Base-by-base conservation (phyloP, 129 eudicot species). In the Escallonia herrerae region DNA sequence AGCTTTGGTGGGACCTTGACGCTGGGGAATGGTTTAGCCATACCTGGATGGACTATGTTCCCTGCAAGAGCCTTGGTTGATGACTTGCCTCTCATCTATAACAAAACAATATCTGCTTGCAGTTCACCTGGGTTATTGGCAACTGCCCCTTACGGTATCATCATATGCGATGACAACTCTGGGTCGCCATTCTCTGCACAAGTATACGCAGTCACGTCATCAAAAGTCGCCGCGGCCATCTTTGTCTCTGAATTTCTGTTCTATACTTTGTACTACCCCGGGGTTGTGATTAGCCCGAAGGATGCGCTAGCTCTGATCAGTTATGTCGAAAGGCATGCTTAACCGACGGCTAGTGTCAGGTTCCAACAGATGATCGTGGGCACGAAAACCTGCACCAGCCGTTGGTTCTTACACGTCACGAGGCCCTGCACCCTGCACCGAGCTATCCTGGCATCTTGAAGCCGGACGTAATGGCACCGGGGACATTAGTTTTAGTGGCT, bases 401-500 rank as follows among this genome's bases (percentile, higher is more conserved):
- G 45, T 68, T 9, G 62, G 73, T 4, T 42, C 10, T 3, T 74
- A 44, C 63, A 33, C 73, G 8, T 74, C 79, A 33, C 50, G 79
- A 43, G 79, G 79, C 14, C 79, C 73, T 4, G 33, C 73, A 8
- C 14, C 79, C 73, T 4, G 33, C 73, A 8, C 46, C 7, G n/a
- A 60, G 68, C 73, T 74, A 33, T 13, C 63, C 58, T 5, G 68
- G 63, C 2, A 63, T 74, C 43, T 43, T 74, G 15, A 74, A 74
- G 55, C 79, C 73, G 5, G 79, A 74, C 40, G 5, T 74, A 37
- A 67, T 67, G 73, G 79, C 79, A 12, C 79, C 79, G 2, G 79
- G 79, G 8, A 11, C 60, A 6, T 52, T 58, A 9, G 52, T 74
- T 7, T 42, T 74, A 46, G 79, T 73, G 6, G 69, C 70, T 5